phyloP scores from a whole-genome alignment of 208 protist species.

The Leishmania aethiopica region DNA sequence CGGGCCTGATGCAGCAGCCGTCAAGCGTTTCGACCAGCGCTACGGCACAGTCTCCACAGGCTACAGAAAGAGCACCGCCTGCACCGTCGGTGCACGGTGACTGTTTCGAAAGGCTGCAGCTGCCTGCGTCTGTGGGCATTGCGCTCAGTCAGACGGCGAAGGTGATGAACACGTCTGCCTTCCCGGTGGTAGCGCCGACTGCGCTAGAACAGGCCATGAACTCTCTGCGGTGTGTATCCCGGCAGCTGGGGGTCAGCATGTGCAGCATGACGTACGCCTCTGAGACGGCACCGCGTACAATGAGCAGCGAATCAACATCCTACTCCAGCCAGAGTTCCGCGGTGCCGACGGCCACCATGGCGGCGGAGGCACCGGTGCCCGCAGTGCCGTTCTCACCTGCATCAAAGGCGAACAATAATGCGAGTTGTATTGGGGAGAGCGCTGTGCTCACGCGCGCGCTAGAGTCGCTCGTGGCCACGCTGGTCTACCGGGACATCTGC shows the following conservation, averaged over 20 bases:
- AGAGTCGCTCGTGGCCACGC: conserved; percentile 29
- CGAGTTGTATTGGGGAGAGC: neutral
- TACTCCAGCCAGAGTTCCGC: neutral
- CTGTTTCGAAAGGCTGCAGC: neutral
- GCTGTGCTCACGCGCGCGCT: conserved; percentile 14
- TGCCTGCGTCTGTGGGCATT: neutral
- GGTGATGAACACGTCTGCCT: neutral
- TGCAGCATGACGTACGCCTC: conserved; percentile 6
- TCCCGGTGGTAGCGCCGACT: neutral
- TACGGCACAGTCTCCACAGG: neutral
- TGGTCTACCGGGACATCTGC: conserved; percentile 27
- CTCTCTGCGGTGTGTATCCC: conserved; percentile 13
- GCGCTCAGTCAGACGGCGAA: neutral
- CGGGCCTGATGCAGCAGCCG: neutral
- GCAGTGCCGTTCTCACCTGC: neutral
- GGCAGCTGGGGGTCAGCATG: conserved; percentile 16
- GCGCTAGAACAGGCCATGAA: conserved; percentile 21
- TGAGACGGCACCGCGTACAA: neutral
- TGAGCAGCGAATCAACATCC: neutral
- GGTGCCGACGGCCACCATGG: neutral
- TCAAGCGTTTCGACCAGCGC: neutral
- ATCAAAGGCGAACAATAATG: neutral
- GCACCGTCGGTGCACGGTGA: neutral
- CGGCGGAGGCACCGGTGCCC: neutral
- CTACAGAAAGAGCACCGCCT: neutral